Conservation (phyloP, 1,284 basidiomycete genomes). For the Phlebopus sp. region DNA sequence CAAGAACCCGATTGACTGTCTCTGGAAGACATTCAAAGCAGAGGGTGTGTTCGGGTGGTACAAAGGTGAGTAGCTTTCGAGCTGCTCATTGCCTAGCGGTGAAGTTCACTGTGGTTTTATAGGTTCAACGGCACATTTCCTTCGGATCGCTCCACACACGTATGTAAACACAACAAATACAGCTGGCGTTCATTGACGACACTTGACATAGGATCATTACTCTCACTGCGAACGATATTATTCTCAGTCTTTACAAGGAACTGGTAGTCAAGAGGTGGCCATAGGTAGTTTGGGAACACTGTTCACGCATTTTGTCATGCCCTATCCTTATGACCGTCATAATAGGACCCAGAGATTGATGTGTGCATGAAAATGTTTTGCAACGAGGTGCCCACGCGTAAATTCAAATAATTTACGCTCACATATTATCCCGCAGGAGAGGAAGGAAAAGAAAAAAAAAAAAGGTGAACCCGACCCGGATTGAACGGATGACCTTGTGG, state of each 20-base stretch:
- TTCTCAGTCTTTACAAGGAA: slow-evolving; percentile 70
- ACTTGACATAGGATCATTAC: slow-evolving; percentile 67
- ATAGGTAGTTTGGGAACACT: slow-evolving; percentile 11
- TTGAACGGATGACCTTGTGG: slow-evolving; percentile 59
- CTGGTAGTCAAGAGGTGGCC: slow-evolving; percentile 13
- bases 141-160: slow-evolving; percentile 93
- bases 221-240: slow-evolving; percentile 83
- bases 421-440: no score
- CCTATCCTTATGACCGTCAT: no score
- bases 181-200: slow-evolving; percentile 6
- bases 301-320: no score
- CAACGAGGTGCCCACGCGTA: no score
- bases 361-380: no score
- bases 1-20: slow-evolving; percentile 90
- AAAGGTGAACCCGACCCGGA: slow-evolving; percentile 47
- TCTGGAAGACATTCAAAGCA: slow-evolving; percentile 92
- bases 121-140: slow-evolving; percentile 90
- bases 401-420: no score
- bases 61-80: slow-evolving; percentile 57
- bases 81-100: background rate
- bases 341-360: background rate
- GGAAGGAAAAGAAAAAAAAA: background rate
- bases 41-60: slow-evolving; percentile 93
- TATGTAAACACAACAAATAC: slow-evolving; percentile 33
- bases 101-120: slow-evolving; percentile 2